A percentile compares a stretch with the other conserved stretches of the same genome.
Evolutionary conservation across 1,139 yeast species (phyloP).

Genomic region (Yamadazyma spencermartinsiae): DNA sequence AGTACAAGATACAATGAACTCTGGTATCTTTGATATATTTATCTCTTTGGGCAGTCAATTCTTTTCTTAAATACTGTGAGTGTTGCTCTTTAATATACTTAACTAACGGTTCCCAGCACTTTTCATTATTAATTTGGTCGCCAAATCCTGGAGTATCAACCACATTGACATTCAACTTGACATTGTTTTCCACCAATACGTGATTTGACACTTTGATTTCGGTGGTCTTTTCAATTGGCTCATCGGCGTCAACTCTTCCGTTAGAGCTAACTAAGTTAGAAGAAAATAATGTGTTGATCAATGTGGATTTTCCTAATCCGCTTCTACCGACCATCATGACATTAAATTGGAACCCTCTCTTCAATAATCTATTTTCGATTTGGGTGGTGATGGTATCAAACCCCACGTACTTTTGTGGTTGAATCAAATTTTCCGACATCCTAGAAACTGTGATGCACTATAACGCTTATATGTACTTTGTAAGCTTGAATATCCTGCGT

Average conservation of each 20-base stretch:
- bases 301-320: constrained; percentile 91
- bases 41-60: constrained; percentile 94
- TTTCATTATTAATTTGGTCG: constrained; percentile 92
- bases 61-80: constrained; percentile 88
- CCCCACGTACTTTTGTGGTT: constrained; percentile 72
- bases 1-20: constrained; percentile 90
- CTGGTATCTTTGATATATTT: constrained; percentile 82
- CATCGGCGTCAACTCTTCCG: constrained; percentile 66
- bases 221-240: constrained; percentile 83
- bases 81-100: constrained; percentile 97
- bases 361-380: constrained; percentile 87
- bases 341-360: constrained; percentile 92
- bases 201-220: constrained; percentile 80
- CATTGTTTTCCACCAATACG: constrained; percentile 76
- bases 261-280: constrained; percentile 72
- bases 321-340: constrained; percentile 93
- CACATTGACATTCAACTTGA: constrained; percentile 77
- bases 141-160: constrained; percentile 99
- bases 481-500: too few relatives aligned
- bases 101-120: constrained; percentile 96
- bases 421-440: constrained; percentile 18
- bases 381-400: constrained; percentile 95
- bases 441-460: neutral
- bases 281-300: constrained; percentile 86
- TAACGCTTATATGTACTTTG: too few relatives aligned